Evolutionary conservation across 805 yeast species (phyloP), one percentile per base, ranked within the genome.

Genomic region (Kazachstania africana): DNA sequence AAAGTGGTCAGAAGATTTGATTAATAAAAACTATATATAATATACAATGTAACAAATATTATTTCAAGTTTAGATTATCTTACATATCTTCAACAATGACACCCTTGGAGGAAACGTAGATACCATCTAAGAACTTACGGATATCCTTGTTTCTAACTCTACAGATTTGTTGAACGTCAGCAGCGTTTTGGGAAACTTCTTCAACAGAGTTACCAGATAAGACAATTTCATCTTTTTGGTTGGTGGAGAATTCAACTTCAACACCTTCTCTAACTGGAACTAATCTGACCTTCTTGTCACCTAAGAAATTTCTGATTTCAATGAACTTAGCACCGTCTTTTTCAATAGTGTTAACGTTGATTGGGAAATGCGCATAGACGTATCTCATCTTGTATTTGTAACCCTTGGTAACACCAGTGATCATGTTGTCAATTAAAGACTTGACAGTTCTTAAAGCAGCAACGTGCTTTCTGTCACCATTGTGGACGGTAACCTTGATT

Each of bases 291-390:
- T 84, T 76, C 80, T 85, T 91, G 76, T 91, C 97, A 72, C 98
- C 98, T 70, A 91, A 78, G 80, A 83, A 91, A 76, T 91, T 91
- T 83, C 97, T 87, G 75, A 91, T 87, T 75, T 91, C 97, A 55
- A 88, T 80, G 59, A 59, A 74, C 45, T 72, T 66, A 33, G 62
- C 55, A 52, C 81, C 83, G 38, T 88, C 88, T 57, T 72, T 70
- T 48, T 81, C 83, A 62, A 81, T 63, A 51, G 85, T 66, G 75
- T 87, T 88, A 53, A 91, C 95, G 71, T 91, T 91, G 71, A 93
- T 91, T 66, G 98, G 99, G 95, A 91, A 91, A 83, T 91, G 98
- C 78, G 98, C 99, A 65, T 88, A 93, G 47, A 91, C 98, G 68
- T 84, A 87, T 77, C 97, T 85, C 96, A 91, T 80, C 82, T 91